Conservation (phyloP, 331 rosid genomes). For the Spiraea crenata region DNA sequence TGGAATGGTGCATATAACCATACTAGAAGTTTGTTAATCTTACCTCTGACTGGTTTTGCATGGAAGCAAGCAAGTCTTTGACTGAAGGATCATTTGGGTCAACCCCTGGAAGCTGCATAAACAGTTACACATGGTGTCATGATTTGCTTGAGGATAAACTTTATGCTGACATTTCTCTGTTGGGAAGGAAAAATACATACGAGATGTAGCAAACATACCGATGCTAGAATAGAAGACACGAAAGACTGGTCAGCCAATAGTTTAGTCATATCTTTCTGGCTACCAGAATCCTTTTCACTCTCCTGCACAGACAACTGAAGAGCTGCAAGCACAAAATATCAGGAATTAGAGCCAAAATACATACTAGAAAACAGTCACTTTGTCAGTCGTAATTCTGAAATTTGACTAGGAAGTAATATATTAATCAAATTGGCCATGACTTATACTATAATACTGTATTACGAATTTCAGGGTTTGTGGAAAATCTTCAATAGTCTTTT, state of each 20-base stretch:
- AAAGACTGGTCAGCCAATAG: slow-evolving; percentile 92
- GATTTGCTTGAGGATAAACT: slow-evolving; percentile 5
- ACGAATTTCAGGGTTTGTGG: neutral
- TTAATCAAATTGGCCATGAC: neutral
- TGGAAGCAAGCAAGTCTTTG: slow-evolving; percentile 93
- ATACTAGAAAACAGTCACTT: neutral
- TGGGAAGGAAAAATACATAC: neutral
- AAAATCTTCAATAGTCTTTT: too few species aligned
- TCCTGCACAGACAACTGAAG: slow-evolving; percentile 86
- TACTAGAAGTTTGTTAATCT: slow-evolving; percentile 14
- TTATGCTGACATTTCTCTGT: slow-evolving; percentile 1
- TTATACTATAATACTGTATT: neutral
- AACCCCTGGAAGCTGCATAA: slow-evolving; percentile 96
- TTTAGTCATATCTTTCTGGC: slow-evolving; percentile 78
- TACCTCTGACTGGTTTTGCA: slow-evolving; percentile 89
- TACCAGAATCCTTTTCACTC: slow-evolving; percentile 51
- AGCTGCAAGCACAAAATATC: slow-evolving; percentile 46
- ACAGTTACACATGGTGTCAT: slow-evolving; percentile 19
- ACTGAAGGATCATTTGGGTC: slow-evolving; percentile 97
- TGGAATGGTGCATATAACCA: neutral
- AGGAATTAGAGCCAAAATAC: neutral
- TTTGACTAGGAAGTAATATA: neutral
- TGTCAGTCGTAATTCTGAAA: slow-evolving; percentile 2
- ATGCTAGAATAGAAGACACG: slow-evolving; percentile 87
- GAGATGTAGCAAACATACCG: slow-evolving; percentile 49